These are phyloP conservation scores for Whalleya microplaca DNA, from an alignment of 2,329 filamentous ascomycete species.

Conservation along the genomic window DNA sequence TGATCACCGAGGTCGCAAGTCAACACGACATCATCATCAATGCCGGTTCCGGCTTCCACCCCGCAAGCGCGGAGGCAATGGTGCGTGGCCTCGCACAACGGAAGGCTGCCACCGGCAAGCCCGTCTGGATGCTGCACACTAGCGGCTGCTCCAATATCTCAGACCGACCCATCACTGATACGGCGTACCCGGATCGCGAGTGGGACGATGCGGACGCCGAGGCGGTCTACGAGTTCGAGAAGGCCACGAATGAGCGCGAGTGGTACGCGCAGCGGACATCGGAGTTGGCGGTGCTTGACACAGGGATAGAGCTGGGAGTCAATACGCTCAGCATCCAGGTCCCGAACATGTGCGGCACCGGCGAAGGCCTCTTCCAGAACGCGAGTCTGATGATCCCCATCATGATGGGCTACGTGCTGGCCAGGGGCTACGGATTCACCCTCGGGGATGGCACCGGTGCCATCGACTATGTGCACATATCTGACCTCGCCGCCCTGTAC, in stretches of 20 bases:
- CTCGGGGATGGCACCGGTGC: conserved; percentile 44
- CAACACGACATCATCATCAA: conserved; percentile 46
- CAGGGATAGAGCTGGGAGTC: conserved; percentile 44
- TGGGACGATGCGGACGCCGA: conserved; percentile 45
- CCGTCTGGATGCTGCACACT: conserved; percentile 46
- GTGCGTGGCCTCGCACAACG: conserved; percentile 47
- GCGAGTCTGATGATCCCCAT: conserved; percentile 44
- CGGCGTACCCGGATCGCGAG: conserved; percentile 13
- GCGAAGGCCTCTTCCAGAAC: conserved; percentile 46
- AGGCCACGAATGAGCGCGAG: conserved; percentile 44
- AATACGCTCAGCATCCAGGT: conserved; percentile 51
- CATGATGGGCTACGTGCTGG: conserved; percentile 13
- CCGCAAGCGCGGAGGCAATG: conserved; percentile 43
- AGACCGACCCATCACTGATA: conserved; percentile 44
- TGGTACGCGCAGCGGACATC: conserved; percentile 48
- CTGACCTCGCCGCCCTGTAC: conserved; percentile 48
- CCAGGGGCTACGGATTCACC: conserved; percentile 34
- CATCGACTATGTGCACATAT: conserved; percentile 51
- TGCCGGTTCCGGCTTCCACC: conserved; percentile 45
- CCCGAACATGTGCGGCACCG: conserved; percentile 51
- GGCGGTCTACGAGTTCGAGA: background rate
- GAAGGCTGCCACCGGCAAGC: conserved; percentile 34
- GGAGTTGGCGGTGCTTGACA: conserved; percentile 47
- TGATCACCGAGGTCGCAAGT: conserved; percentile 19
- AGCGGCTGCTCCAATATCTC: conserved; percentile 49